Evolutionary conservation across 768 basidiomycete species (phyloP).

Genomic region (Cystofilobasidium capitatum): DNA sequence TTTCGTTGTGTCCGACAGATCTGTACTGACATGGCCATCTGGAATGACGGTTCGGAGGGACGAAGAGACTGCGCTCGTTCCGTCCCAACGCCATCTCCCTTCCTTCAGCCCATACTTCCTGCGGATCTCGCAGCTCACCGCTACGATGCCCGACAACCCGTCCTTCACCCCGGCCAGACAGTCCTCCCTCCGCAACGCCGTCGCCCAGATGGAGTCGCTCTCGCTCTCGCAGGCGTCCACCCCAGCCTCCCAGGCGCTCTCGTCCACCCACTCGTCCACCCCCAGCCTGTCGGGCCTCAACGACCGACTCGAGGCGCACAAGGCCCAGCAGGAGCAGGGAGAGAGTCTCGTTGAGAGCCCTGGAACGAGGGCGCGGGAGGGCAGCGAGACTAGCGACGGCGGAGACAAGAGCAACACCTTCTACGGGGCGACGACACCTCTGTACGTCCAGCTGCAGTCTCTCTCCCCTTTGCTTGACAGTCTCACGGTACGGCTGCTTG

Average conservation of each 20-base stretch:
- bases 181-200: slow-evolving; percentile 19
- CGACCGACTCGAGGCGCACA: slow-evolving; percentile 2
- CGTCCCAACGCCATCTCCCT: neutral
- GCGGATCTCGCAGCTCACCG: neutral
- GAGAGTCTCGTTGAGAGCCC: slow-evolving; percentile 4
- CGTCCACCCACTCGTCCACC: neutral
- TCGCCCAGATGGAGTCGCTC: slow-evolving; percentile 20
- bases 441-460: slow-evolving; percentile 4
- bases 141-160: slow-evolving; percentile 8
- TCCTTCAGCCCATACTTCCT: neutral
- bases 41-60: neutral
- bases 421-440: slow-evolving; percentile 19
- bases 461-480: neutral
- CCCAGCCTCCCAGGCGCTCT: neutral
- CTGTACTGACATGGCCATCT: neutral
- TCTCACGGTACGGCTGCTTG: neutral
- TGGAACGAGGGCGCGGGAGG: neutral
- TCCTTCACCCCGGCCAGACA: slow-evolving; percentile 23
- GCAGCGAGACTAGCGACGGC: neutral
- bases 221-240: slow-evolving; percentile 6
- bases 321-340: neutral
- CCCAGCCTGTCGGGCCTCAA: neutral
- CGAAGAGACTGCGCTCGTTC: neutral
- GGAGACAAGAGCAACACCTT: slow-evolving; percentile 15
- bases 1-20: too few species aligned